phyloP scores from a whole-genome alignment of 345 rosid genomes.

The Eucalyptus regnans region DNA sequence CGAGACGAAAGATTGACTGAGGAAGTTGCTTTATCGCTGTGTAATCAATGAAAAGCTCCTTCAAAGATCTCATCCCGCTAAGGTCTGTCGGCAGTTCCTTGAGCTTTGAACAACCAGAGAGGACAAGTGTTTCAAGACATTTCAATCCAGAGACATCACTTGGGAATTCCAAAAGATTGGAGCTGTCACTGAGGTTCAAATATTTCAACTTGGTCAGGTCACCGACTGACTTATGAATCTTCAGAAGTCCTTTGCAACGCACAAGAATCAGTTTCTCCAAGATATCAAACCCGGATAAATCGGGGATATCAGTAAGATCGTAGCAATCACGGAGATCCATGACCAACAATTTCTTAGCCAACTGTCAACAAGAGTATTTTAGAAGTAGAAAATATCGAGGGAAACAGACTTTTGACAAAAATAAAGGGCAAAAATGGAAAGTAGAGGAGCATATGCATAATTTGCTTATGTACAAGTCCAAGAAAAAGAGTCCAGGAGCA shows the following conservation, averaged over 20 bases:
- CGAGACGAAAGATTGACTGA: conserved; percentile 19
- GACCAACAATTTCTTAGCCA: conserved; percentile 25
- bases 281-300: conserved; percentile 11
- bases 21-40: conserved; percentile 33
- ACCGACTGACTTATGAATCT: conserved; percentile 28
- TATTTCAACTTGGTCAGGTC: conserved; percentile 6
- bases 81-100: conserved; percentile 22
- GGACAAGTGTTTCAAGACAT: conserved; percentile 21
- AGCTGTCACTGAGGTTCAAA: conserved; percentile 26
- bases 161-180: conserved; percentile 21
- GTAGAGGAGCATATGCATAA: too few relatives aligned
- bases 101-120: conserved; percentile 20
- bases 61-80: conserved; percentile 30
- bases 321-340: conserved; percentile 26
- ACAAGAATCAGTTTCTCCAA: conserved; percentile 32
- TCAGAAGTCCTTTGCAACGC: conserved; percentile 10
- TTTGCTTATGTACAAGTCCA: too few relatives aligned
- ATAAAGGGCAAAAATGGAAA: too few relatives aligned
- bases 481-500: too few relatives aligned
- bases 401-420: neutral
- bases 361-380: neutral
- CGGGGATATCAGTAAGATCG: conserved; percentile 21
- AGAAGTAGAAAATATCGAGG: neutral
- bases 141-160: conserved; percentile 27
- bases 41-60: conserved; percentile 22